phyloP scores from a whole-genome alignment of 768 basidiomycete genomes.

The Pleurotus pulmonarius region DNA sequence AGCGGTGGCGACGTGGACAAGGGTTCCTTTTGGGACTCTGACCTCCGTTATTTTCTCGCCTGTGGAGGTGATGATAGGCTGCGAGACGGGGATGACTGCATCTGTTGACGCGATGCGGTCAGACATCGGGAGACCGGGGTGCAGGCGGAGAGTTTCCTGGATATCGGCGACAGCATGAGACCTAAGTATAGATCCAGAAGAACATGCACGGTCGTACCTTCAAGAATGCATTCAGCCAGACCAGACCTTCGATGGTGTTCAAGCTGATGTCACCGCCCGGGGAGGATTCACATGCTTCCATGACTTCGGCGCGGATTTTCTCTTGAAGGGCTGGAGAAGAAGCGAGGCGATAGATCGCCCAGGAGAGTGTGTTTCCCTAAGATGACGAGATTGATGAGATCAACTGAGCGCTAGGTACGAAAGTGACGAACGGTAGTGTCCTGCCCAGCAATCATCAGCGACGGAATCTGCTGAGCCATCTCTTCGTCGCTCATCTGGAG shows the following conservation, averaged over 20 bases:
- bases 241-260: constrained; percentile 8
- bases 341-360: background rate
- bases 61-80: constrained; percentile 8
- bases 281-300: constrained; percentile 1
- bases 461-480: constrained; percentile 8
- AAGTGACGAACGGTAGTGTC: no score
- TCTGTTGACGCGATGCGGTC: constrained; percentile 10
- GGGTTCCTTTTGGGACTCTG: constrained; percentile 9
- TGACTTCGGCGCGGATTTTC: constrained; percentile 9
- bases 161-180: no score
- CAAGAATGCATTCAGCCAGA: constrained; percentile 10
- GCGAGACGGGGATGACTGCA: constrained; percentile 10
- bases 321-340: constrained; percentile 4
- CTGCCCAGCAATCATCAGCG: constrained; percentile 9
- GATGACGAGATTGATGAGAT: no score
- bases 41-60: constrained; percentile 10
- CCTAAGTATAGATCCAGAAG: no score
- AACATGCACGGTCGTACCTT: background rate
- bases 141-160: constrained; percentile 11
- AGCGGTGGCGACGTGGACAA: constrained; percentile 7
- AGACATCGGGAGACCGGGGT: constrained; percentile 10
- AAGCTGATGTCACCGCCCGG: background rate
- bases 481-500: constrained; percentile 8
- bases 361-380: background rate
- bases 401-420: no score